These are phyloP conservation scores for Vitis hybrid DNA, from an alignment of 177 flowering plant species.

Conservation along the genomic window DNA sequence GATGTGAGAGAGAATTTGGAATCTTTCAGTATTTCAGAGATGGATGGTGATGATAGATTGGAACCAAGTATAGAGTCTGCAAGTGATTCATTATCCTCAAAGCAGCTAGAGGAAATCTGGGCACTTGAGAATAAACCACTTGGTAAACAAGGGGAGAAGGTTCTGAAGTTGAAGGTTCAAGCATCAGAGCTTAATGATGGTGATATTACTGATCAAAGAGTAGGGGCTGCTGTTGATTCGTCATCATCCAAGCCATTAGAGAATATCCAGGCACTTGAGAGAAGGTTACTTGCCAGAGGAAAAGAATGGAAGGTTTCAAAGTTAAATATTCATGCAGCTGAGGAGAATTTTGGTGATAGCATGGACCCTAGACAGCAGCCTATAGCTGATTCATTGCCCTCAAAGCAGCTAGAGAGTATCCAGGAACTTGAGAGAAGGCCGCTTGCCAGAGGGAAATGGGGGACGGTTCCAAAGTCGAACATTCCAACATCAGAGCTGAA, in stretches of 20 bases:
- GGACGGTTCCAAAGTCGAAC: too few species aligned
- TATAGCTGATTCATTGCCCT: slow-evolving; percentile 13
- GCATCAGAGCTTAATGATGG: not conserved
- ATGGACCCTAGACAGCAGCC: not conserved
- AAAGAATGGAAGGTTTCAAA: not conserved
- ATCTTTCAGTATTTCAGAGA: slow-evolving; percentile 11
- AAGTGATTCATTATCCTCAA: slow-evolving; percentile 18
- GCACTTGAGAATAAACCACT: slow-evolving; percentile 15
- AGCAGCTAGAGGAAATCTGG: slow-evolving; percentile 13
- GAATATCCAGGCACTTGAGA: slow-evolving; percentile 5
- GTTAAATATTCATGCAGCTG: not conserved
- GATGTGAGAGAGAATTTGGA: slow-evolving; percentile 21
- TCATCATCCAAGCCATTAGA: not conserved
- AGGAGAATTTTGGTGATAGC: too few species aligned
- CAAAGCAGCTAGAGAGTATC: slow-evolving; percentile 17
- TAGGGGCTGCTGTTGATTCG: too few species aligned
- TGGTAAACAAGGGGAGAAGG: slow-evolving; percentile 27
- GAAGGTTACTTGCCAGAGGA: slow-evolving; percentile 5
- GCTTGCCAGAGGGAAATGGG: not conserved
- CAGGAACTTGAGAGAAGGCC: slow-evolving; percentile 16
- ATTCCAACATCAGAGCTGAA: too few species aligned
- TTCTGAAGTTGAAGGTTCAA: slow-evolving; percentile 15
- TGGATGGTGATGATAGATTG: slow-evolving; percentile 6
- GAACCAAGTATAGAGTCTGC: slow-evolving; percentile 10
- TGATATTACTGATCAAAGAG: too few species aligned